A percentile compares a stretch with the other conserved stretches of the same genome.
Conservation (phyloP, 75 land plant genomes). For the Cryptomeria japonica region DNA sequence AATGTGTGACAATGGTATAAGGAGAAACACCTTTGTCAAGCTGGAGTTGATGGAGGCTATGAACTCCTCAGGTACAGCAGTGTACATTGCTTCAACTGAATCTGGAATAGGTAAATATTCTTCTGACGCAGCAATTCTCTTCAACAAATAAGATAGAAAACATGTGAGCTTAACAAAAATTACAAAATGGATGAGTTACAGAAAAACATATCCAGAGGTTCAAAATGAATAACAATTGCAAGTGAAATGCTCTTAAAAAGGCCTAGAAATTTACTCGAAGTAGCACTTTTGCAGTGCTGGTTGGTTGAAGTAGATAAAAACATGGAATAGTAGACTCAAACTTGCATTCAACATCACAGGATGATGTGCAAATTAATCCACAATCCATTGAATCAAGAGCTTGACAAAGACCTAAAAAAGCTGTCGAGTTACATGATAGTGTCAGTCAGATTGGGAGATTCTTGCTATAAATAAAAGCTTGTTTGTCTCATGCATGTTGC, state of each 20-base stretch:
- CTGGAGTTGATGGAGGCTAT: conserved; percentile 40
- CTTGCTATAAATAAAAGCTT: not conserved
- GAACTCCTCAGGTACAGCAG: conserved; percentile 31
- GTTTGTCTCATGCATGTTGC: conserved; percentile 13
- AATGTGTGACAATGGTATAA: not conserved
- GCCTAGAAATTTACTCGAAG: conserved; percentile 46
- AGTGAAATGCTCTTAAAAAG: not conserved
- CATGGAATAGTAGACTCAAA: conserved; percentile 40
- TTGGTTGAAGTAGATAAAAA: conserved; percentile 75
- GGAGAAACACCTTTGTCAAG: conserved; percentile 43
- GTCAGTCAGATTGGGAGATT: not conserved
- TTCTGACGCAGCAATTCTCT: conserved; percentile 75
- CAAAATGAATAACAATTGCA: not conserved
- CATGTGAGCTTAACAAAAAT: conserved; percentile 1
- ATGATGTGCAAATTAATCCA: conserved; percentile 67
- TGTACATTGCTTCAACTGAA: conserved; percentile 8
- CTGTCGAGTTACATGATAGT: conserved; percentile 29
- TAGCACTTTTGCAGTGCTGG: conserved; percentile 57
- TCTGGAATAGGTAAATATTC: conserved; percentile 55
- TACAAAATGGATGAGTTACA: not conserved
- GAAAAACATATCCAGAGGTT: not conserved
- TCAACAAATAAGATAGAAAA: conserved; percentile 6
- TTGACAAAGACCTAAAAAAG: conserved; percentile 60
- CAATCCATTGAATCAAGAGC: conserved; percentile 49
- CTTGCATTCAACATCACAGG: conserved; percentile 51